A percentile compares a stretch with the other conserved stretches of the same genome.
phyloP scores from a whole-genome alignment of 176 grass and related monocot species.

The Poa annua region DNA sequence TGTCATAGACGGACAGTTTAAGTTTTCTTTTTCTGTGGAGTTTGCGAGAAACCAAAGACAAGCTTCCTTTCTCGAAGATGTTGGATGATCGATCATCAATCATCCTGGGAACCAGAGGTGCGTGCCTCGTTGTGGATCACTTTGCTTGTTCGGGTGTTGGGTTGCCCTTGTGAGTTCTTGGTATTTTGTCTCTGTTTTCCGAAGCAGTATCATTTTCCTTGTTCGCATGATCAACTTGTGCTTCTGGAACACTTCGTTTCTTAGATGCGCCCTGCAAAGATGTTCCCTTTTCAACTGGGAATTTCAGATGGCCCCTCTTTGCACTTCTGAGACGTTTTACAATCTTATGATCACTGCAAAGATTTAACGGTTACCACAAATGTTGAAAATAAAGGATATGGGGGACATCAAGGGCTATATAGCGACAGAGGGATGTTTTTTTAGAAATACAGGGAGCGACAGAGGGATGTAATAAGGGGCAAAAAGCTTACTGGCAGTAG shows the following conservation, averaged over 20 bases:
- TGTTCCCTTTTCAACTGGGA: slow-evolving; percentile 21
- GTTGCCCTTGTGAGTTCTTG: not conserved
- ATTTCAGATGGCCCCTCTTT: slow-evolving; percentile 49
- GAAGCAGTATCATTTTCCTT: not conserved
- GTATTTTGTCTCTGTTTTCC: not conserved
- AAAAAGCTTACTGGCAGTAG: slow-evolving; percentile 58
- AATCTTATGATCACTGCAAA: slow-evolving; percentile 56
- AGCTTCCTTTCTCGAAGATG: not conserved
- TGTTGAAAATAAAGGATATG: not conserved
- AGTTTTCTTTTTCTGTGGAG: not conserved
- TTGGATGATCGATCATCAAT: not conserved
- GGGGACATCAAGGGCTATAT: slow-evolving; percentile 4
- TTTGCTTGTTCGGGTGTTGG: too few relatives aligned
- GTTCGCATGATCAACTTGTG: not conserved
- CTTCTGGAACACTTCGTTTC: not conserved
- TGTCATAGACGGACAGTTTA: not conserved
- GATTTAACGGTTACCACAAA: not conserved
- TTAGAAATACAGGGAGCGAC: too few relatives aligned
- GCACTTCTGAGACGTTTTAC: slow-evolving; percentile 42
- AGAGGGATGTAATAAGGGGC: not conserved
- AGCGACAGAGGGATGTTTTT: not conserved
- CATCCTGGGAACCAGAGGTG: not conserved
- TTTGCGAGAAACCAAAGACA: not conserved
- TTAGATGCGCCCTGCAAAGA: not conserved
- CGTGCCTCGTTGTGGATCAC: too few relatives aligned